Base-by-base conservation (phyloP, 1,139 yeast species). In the Geotrichum macrosporum region DNA sequence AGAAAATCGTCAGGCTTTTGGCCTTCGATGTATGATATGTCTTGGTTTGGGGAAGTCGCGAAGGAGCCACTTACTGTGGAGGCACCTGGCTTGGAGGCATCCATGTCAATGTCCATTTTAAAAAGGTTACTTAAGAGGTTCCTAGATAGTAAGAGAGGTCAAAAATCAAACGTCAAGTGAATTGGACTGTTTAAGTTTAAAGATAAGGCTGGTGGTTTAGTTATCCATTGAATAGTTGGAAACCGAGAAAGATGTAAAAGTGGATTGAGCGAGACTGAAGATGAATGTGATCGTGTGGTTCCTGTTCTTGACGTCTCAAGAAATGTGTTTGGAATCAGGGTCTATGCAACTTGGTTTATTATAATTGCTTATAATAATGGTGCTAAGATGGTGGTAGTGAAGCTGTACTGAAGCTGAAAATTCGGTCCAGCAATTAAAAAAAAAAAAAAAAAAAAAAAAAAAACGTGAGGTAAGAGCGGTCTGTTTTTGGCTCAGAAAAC, bases 1-100 rank as follows among this genome's bases (percentile, higher is more conserved):
- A 33, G 32, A 26, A 33, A 34, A 32, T 41, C 33, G n/a, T 33
- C 16, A 4, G 44, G 27, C 27, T 41, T 41, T 19, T 41, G 44
- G 34, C 44, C 44, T 9, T 41, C 44, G 19, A 41, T 41, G 38
- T 41, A 41, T 4, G 44, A 24, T 4, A 34, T 41, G 34, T 16
- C 26, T n/a, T 34, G 29, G 31, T 10, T 31, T 26, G 36, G 37
- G 16, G 27, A 24, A 15, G 34, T 12, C 12, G 36, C 12, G 26
- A 36, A 15, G 24, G 34, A 15, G 27, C 10, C 24, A 21, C 16
- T 30, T 22, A 29, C 18, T 9, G 34, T 18, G 15, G 41, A 27
- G 24, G 34, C 27, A 24, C 6, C 27, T 24, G 10, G 9, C 27
- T 24, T 24, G 6, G 27, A 24, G 27, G 27, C 24, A 21, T 37